Base-by-base conservation (phyloP, 2,329 filamentous ascomycete genomes). In the Sphaerulina populicola region DNA sequence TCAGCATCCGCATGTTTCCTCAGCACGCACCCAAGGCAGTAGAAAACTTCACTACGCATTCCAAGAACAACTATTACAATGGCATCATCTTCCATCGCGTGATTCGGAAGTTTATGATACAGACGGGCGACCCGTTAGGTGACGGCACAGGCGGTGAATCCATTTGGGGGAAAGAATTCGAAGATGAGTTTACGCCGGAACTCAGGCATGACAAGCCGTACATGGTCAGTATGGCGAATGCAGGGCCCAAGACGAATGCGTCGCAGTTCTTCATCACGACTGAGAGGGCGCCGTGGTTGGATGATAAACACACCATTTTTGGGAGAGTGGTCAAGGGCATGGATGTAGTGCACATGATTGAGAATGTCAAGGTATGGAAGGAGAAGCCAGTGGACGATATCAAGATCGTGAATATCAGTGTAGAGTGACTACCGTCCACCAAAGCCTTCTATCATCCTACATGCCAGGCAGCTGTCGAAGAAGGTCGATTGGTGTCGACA, bases 231-330 rank as follows among this genome's bases (percentile, higher is more conserved):
- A 98, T 98, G 93, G 93, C 93, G 10, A 98, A 98, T 68, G 91
- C 93, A 0, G 93, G 93, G 0, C 88, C 89, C 0, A 89, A 91
- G 63, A 96, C 90, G 33, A 98, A 98, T 66, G 93, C 86, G 11
- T 93, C 86, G 64, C 93, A 98, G 68, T 98, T 98, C 68, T 98
- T 98, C 64, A 95, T 98, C 60, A 98, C 93, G 0, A 96, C 91
- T 0, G 94, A 96, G 70, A 94, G 94, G 73, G 89, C 93, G 74
- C 85, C 89, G 5, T 98, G 93, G 93, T 72, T 98, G 47, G 93
- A 98, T 67, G 84, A 86, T 57, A 95, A 96, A 69, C 93, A 98
- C 68, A 97, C 91, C 0, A 87, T 98, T 47, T 98, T 98, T 66
- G 93, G 93, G 0, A 78, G 93, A 37, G 90, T 88, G 0, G 84